These are phyloP conservation scores for Neckera pumila DNA, from an alignment of 225 moss, liverwort and hornwort genomes.

Conservation along the genomic window DNA sequence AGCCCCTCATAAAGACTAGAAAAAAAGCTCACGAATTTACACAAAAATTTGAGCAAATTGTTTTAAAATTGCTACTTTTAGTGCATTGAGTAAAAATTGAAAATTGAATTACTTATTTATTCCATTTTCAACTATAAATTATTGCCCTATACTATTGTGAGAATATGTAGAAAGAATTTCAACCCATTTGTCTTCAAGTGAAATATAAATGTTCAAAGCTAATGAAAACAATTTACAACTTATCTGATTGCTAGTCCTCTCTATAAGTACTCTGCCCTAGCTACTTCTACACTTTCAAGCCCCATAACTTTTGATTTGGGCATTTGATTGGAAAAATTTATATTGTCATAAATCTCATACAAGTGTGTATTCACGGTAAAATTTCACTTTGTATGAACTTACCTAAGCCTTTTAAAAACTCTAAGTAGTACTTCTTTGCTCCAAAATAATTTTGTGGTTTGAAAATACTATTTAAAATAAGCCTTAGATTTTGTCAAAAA, in stretches of 20 bases:
- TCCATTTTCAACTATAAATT: not conserved
- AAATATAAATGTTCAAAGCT: not conserved
- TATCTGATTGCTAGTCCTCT: not conserved
- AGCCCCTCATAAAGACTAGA: fast-evolving
- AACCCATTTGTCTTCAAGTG: not conserved
- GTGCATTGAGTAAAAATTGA: not conserved
- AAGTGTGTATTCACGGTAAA: not conserved
- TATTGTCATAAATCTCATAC: not conserved
- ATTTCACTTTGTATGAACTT: not conserved
- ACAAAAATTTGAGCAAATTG: not conserved
- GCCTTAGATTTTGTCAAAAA: too few relatives aligned
- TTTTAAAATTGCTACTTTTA: not conserved
- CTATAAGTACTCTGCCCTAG: too few relatives aligned
- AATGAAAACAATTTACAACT: not conserved
- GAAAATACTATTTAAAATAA: too few relatives aligned
- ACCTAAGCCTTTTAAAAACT: not conserved
- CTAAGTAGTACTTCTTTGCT: too few relatives aligned
- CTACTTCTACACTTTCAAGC: not conserved
- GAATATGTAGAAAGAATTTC: not conserved
- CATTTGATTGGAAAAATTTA: not conserved
- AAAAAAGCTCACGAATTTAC: not conserved
- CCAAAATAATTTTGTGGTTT: too few relatives aligned
- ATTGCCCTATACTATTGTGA: not conserved
- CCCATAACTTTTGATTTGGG: fast-evolving
- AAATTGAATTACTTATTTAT: not conserved